Conservation (phyloP, 805 yeast species). For the Wickerhamiella nectarea region DNA sequence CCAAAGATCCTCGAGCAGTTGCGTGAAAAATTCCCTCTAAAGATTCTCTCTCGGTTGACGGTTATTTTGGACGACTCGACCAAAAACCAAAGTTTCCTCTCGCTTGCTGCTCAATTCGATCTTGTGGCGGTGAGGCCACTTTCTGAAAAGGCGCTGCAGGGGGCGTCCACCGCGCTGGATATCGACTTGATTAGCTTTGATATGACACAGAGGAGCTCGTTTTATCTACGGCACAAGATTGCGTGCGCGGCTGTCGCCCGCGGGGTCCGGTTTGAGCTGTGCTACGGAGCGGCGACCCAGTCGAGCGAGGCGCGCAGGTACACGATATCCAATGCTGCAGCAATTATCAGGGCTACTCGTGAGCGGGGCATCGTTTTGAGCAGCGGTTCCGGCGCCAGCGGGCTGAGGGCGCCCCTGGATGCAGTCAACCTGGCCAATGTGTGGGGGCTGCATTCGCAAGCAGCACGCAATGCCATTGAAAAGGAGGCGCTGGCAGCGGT, state of each 20-base stretch:
- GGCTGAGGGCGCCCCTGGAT: constrained; percentile 50
- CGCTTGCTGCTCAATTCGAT: constrained; percentile 44
- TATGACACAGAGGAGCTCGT: constrained; percentile 50
- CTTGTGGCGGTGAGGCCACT: constrained; percentile 68
- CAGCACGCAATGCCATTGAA: constrained; percentile 46
- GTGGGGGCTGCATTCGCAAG: constrained; percentile 55
- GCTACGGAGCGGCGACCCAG: constrained; percentile 39
- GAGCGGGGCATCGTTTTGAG: constrained; percentile 65
- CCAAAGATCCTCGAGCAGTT: constrained; percentile 22
- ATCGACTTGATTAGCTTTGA: constrained; percentile 71
- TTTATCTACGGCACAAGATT: constrained; percentile 68
- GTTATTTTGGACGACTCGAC: constrained; percentile 63
- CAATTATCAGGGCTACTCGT: constrained; percentile 69
- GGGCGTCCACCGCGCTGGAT: constrained; percentile 63
- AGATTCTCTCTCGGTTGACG: constrained; percentile 59
- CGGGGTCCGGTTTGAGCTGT: constrained; percentile 72
- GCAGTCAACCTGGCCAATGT: constrained; percentile 49
- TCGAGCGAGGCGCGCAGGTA: constrained; percentile 37
- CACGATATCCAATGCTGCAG: constrained; percentile 57
- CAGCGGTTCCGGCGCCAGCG: constrained; percentile 42
- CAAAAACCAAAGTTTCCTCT: constrained; percentile 49
- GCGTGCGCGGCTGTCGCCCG: constrained; percentile 70
- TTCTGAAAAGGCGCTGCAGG: constrained; percentile 63
- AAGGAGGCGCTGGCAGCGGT: constrained; percentile 51
- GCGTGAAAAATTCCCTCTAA: constrained; percentile 29